Evolutionary conservation across 331 rosid genomes (phyloP).

Genomic region (Stylosanthes scabra): DNA sequence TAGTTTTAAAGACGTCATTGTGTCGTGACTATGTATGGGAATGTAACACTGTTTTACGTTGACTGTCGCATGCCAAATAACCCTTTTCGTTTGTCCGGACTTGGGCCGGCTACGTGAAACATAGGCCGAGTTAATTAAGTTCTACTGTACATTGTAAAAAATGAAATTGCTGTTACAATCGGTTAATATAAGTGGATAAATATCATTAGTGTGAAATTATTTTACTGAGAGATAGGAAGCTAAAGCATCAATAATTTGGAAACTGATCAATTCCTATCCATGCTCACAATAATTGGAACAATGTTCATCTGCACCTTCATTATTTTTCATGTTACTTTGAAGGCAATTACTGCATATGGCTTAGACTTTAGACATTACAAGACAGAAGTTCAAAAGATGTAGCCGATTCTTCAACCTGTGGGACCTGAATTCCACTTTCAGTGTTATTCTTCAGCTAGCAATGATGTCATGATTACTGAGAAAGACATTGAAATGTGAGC

Average conservation of each 20-base stretch:
- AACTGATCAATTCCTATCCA: background rate
- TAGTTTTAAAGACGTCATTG: no score
- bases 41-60: no score
- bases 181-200: background rate
- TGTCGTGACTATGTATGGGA: no score
- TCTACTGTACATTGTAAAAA: no score
- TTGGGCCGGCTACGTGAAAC: no score
- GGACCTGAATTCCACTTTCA: background rate
- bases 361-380: background rate
- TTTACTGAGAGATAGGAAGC: background rate
- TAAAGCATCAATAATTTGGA: background rate
- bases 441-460: background rate
- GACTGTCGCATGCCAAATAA: no score
- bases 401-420: background rate
- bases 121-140: no score
- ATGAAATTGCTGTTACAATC: no score
- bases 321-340: background rate
- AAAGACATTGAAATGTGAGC: background rate
- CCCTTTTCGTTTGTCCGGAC: no score
- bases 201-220: background rate
- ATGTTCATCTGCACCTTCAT: background rate
- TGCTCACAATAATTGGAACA: background rate
- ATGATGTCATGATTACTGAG: background rate
- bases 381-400: background rate
- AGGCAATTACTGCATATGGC: background rate